Evolutionary conservation across 352 stramenopile species (phyloP).

Genomic region (Pythium dissimile): DNA sequence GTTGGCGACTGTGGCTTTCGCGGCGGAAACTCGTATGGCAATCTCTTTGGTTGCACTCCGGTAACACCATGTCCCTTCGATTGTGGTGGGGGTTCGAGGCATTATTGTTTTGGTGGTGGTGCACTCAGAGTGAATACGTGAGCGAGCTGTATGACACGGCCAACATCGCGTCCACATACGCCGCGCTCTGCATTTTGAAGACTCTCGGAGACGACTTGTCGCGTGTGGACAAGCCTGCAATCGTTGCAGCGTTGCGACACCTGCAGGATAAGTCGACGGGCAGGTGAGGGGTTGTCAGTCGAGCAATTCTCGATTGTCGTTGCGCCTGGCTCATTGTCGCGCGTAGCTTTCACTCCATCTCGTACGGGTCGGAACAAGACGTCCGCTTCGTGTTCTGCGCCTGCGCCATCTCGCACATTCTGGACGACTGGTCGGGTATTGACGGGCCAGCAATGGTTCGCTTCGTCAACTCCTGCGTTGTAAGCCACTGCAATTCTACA

Average conservation of each 20-base stretch:
- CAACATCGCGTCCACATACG: constrained; percentile 86
- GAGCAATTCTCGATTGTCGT: not conserved
- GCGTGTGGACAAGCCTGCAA: constrained; percentile 66
- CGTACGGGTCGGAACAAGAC: constrained; percentile 77
- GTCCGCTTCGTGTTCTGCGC: constrained; percentile 89
- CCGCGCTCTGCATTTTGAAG: constrained; percentile 75
- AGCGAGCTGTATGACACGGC: constrained; percentile 77
- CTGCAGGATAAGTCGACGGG: constrained; percentile 76
- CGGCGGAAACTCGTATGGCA: constrained; percentile 61
- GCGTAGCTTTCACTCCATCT: constrained; percentile 63
- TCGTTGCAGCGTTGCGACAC: constrained; percentile 54
- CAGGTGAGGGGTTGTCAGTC: constrained; percentile 28
- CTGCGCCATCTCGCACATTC: constrained; percentile 82
- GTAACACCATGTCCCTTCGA: constrained; percentile 10
- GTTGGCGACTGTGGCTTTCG: constrained; percentile 71
- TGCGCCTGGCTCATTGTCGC: not conserved
- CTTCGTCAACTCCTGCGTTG: constrained; percentile 81
- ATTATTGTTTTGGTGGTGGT: not conserved
- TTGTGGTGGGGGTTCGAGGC: not conserved
- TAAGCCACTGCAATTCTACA: constrained; percentile 28
- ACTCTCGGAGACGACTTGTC: constrained; percentile 83
- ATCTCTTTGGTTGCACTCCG: constrained; percentile 43
- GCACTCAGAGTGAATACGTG: constrained; percentile 41
- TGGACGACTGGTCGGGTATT: constrained; percentile 84
- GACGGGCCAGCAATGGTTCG: constrained; percentile 59